Base-by-base conservation (phyloP, 768 basidiomycete species). In the Tricholoma bakamatsutake region DNA sequence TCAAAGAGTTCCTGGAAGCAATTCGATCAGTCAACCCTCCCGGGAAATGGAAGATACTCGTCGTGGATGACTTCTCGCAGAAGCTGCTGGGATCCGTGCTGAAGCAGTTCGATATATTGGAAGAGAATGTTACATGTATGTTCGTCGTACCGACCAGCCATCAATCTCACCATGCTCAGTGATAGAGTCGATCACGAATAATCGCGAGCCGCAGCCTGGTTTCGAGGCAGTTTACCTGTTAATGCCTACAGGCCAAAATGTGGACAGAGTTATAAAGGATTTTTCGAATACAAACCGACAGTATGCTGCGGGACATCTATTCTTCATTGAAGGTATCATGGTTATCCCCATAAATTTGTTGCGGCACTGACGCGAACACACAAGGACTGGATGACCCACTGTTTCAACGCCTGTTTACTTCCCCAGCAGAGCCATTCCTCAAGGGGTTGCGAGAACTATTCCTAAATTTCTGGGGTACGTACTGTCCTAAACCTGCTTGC, bases 41-140 rank as follows among this genome's bases (percentile, higher is more conserved):
- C 17, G 84, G 83, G 56, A 76, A 83, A 80, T 99, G 97, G 97
- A 99, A 99, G 82, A 89, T 97, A 62, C 83, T 98, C 43, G 93
- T 99, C 57, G 90, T 98, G 52, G 97, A 99, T 69, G 92, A 94
- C 61, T 83, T 91, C 71, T 87, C 94, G 24, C 87, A 94, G 71
- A 84, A 80, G 67, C 73, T 98, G 53, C 71, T 99, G 46, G 81
- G 85, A 58, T 83, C 88, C 8, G 92, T 95, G 3, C 79, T 98
- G 62, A 93, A 93, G 72, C 87, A 92, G 67, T 93, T 90, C 63
- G 96, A 99, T 69, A 90, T 98, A 54, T 71, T 98, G 54, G 87
- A 93, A 69, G 93, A 97, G 78, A 95, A 95, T 76, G 93, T 98
- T 42, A 97, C 94, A 46, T 81, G 96, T 97, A 74, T 68, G 93